These are phyloP conservation scores for Kodamaea alishanica DNA, from an alignment of 1,139 yeast genomes.

Conservation along the genomic window DNA sequence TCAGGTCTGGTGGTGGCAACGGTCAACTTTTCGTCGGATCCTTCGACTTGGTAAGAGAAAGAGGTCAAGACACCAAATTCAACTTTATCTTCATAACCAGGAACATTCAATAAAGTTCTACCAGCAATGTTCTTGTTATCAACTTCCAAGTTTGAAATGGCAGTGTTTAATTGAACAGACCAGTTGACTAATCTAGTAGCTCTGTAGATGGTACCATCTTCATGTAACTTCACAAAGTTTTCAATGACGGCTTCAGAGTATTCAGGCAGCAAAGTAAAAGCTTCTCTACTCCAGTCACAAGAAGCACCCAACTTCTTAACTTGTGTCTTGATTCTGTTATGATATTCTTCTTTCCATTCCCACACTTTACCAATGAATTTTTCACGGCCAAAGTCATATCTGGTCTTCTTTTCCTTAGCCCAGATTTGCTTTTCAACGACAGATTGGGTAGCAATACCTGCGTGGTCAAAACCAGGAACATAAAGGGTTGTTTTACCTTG, in stretches of 20 bases:
- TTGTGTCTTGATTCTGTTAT: conserved; percentile 77
- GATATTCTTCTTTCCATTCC: conserved; percentile 99
- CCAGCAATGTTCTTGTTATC: conserved; percentile 88
- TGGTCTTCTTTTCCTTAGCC: conserved; percentile 82
- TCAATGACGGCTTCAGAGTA: conserved; percentile 80
- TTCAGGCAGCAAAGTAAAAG: conserved; percentile 82
- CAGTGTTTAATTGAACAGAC: conserved; percentile 93
- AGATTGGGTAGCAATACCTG: conserved; percentile 98
- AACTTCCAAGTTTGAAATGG: conserved; percentile 92
- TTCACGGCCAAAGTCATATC: conserved; percentile 95
- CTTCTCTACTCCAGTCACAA: conserved; percentile 93
- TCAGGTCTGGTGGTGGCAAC: conserved; percentile 99
- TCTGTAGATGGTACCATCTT: conserved; percentile 93
- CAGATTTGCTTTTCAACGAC: conserved; percentile 96
- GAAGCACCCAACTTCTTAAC: conserved; percentile 90
- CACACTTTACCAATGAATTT: conserved; percentile 83
- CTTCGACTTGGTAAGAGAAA: conserved; percentile 86
- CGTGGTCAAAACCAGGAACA: conserved; percentile 97
- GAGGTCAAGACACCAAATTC: conserved; percentile 96
- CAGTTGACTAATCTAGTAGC: conserved; percentile 92
- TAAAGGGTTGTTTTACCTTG: conserved; percentile 91
- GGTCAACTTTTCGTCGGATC: conserved; percentile 79
- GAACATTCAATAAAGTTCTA: conserved; percentile 75
- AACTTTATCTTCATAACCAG: conserved; percentile 84
- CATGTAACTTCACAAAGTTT: conserved; percentile 87